Base-by-base conservation (phyloP, 768 basidiomycete genomes). In the Albatrellus ellisii region DNA sequence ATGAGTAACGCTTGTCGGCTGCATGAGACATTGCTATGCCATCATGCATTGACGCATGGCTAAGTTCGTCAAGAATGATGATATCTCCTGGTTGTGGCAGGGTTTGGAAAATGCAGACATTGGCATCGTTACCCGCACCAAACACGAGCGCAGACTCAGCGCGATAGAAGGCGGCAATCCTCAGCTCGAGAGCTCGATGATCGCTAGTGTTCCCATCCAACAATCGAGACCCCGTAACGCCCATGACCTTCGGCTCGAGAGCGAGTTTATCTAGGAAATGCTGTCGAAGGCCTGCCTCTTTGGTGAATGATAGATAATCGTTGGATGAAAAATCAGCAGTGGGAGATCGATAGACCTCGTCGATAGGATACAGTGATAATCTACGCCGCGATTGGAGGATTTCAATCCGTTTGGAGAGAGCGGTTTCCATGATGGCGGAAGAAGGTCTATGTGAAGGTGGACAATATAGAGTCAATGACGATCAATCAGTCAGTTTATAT, bases 71-170 rank as follows among this genome's bases (percentile, higher is more conserved):
- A 44, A 65, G 66, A 14, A 78, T 44, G 40, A 77, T 59, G 44
- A 64, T 62, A 48, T 78, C 75, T 7, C 57, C 51, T 2, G 51
- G 49, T 43, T 65, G 62, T 9, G 75, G 64, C 0, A 77, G 54
- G 3, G 59, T 56, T 1, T 63, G 42, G 53, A 72, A 67, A 52
- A 77, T 63, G 11, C 64, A 62, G 11, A 66, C 56, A 47, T 74
- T 77, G 34, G 74, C 74, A 48, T 64, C 68, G 53, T 62, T 73
- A 21, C 75, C 73, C 2, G 70, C 70, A 49, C 64, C 67, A 59
- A 73, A 71, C 1, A 75, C 55, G 8, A 76, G 55, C 0, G 70
- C 70, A 0, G 68, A 53, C 4, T 65, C 60, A 0, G 63, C 53
- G 10, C 52, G 37, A 55, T 66, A 71, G 53, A 63, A 63, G 4